Percentiles rank a stretch among this genome's conserved stretches.
These are phyloP conservation scores for Jaapia argillacea DNA, from an alignment of 768 basidiomycete genomes.

Conservation along the genomic window DNA sequence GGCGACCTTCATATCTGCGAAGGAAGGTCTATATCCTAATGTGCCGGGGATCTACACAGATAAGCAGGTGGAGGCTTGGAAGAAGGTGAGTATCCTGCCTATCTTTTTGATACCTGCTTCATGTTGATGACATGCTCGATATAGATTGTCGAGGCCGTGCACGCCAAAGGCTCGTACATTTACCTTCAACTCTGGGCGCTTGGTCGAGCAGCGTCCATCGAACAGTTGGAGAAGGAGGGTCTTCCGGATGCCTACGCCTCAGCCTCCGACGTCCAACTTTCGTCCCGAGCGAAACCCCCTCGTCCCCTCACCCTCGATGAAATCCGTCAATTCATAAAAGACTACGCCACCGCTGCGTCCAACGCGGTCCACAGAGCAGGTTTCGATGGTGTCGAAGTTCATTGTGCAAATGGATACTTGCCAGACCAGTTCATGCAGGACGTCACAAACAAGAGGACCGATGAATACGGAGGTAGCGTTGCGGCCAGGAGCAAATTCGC, in stretches of 20 bases:
- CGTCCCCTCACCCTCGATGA: slow-evolving; percentile 35
- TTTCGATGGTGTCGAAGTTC: slow-evolving; percentile 57
- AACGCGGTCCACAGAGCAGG: slow-evolving; percentile 24
- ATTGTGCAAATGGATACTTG: slow-evolving; percentile 26
- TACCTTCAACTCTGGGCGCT: slow-evolving; percentile 40
- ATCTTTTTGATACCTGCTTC: background rate
- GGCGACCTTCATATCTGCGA: slow-evolving; percentile 38
- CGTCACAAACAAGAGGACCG: slow-evolving; percentile 43
- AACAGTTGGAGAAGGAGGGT: slow-evolving; percentile 12
- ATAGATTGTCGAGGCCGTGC: slow-evolving; percentile 30
- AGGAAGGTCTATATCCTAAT: slow-evolving; percentile 37
- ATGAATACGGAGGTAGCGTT: slow-evolving; percentile 60
- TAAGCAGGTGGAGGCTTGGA: slow-evolving; percentile 47
- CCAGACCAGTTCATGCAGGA: slow-evolving; percentile 56
- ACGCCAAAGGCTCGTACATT: slow-evolving; percentile 31
- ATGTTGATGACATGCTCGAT: background rate
- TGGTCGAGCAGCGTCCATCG: slow-evolving; percentile 24
- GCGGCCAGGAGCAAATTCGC: slow-evolving; percentile 49
- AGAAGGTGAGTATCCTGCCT: slow-evolving; percentile 20
- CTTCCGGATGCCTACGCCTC: slow-evolving; percentile 12
- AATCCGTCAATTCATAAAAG: slow-evolving; percentile 35
- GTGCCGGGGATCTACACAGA: slow-evolving; percentile 59
- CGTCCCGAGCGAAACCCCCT: slow-evolving; percentile 15
- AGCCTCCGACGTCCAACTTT: slow-evolving; percentile 15
- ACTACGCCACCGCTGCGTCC: slow-evolving; percentile 43